Base-by-base conservation (phyloP, 1,284 basidiomycete species). In the Coniophora puteana region DNA sequence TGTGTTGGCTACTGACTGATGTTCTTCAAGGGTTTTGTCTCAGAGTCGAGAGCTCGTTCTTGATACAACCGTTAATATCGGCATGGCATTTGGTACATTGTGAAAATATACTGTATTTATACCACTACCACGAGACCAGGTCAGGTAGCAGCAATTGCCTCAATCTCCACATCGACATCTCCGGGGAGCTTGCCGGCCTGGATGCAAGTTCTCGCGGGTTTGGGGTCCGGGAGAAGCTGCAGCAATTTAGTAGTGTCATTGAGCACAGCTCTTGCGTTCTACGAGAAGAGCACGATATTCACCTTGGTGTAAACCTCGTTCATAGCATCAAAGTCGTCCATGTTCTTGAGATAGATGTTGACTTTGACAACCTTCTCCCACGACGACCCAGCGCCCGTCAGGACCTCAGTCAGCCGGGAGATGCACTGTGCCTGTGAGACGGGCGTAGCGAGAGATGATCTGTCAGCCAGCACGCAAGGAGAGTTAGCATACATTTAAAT, bases 151-250 rank as follows among this genome's bases (percentile, higher is more conserved):
- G 82, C 78, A 49, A 87, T 82, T 38, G 76, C 81, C 66, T 89
- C 86, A 45, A 90, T 80, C 67, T 92, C 89, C 36, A 89, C 73
- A 46, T 85, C 74, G 5, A 89, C 87, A 51, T 88, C 85, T 53
- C 75, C 72, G 8, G 87, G 88, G 25, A 91, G 70, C 51, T 78
- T 78, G 8, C 78, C 83, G 16, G 86, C 88, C 67, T 86, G 83
- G 51, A 89, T 84, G 57, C 84, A 89, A 7, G 83, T 87, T 47
- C 88, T 70, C 4, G 88, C 80, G 12, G 88, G 89, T 66, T 90
- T 89, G n/a, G 76, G 76, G 26, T 54, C 66, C 0, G 76, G 76
- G 18, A 78, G 55, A 18, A 77, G 49, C 71, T 76, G 39, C 7
- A 28, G 26, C 20, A 30, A 14, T 29, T 38, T 18, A 37, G 49